Percentiles rank a stretch among this genome's conserved stretches.
Evolutionary conservation across 2,329 filamentous ascomycete species (phyloP).

Genomic region (Fusarium setosum): DNA sequence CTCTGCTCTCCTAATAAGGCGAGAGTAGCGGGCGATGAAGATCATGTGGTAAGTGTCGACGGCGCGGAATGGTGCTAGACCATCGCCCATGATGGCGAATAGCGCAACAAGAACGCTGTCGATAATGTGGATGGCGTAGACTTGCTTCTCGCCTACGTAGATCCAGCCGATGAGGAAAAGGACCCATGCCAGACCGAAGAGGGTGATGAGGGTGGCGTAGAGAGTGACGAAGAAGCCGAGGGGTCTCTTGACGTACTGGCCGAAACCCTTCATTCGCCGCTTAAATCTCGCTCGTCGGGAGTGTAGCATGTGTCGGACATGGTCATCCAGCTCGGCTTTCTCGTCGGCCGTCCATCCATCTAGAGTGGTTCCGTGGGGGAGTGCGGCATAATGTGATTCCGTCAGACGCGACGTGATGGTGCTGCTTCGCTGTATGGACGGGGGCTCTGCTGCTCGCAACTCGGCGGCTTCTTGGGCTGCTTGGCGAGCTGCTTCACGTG

Average conservation of each 20-base stretch:
- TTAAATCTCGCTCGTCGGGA: slow-evolving; percentile 84
- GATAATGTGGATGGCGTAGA: slow-evolving; percentile 76
- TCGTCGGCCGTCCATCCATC: slow-evolving; percentile 82
- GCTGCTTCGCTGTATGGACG: slow-evolving; percentile 52
- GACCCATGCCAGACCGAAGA: slow-evolving; percentile 90
- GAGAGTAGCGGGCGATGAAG: slow-evolving; percentile 77
- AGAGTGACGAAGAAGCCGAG: slow-evolving; percentile 86
- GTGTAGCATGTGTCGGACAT: slow-evolving; percentile 89
- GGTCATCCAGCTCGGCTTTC: slow-evolving; percentile 82
- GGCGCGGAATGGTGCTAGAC: slow-evolving; percentile 78
- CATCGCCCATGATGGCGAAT: slow-evolving; percentile 77
- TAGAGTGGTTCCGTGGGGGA: slow-evolving; percentile 78
- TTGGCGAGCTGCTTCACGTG: slow-evolving; percentile 1
- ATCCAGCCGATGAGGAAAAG: slow-evolving; percentile 94
- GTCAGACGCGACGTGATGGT: slow-evolving; percentile 77
- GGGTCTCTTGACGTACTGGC: slow-evolving; percentile 80
- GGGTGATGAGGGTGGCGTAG: slow-evolving; percentile 84
- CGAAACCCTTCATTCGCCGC: slow-evolving; percentile 81
- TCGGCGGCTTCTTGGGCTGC: slow-evolving; percentile 2
- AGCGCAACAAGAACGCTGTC: slow-evolving; percentile 78
- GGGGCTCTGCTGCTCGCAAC: slow-evolving; percentile 15
- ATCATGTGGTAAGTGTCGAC: slow-evolving; percentile 91
- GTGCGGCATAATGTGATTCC: slow-evolving; percentile 80
- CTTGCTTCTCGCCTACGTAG: slow-evolving; percentile 78
- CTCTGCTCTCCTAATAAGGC: slow-evolving; percentile 55